Conservation (phyloP, 345 rosid species). For the Gossypium rotundifolium region DNA sequence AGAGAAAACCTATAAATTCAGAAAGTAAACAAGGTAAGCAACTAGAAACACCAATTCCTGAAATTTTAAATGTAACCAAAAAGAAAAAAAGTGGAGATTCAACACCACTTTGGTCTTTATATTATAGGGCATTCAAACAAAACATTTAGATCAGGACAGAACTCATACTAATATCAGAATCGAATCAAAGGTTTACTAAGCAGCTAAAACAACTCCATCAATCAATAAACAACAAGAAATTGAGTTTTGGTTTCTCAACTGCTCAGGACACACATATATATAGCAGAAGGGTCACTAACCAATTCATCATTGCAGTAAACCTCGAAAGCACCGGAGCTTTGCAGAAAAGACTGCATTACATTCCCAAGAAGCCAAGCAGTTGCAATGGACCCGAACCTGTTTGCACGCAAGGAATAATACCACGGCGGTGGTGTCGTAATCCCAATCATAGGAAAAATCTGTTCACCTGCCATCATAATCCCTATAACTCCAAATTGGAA, state of each 20-base stretch:
- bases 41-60: neutral
- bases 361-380: slow-evolving; percentile 87
- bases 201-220: neutral
- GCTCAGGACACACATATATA: neutral
- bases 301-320: slow-evolving; percentile 54
- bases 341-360: slow-evolving; percentile 72
- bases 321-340: slow-evolving; percentile 90
- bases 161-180: neutral
- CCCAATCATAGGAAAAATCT: slow-evolving; percentile 69
- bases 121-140: neutral
- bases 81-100: neutral
- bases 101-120: neutral
- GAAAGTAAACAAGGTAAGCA: neutral
- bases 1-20: slow-evolving; percentile 57
- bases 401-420: slow-evolving; percentile 64
- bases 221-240: neutral
- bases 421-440: slow-evolving; percentile 60
- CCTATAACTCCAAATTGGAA: slow-evolving; percentile 71
- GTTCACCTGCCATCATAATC: slow-evolving; percentile 72
- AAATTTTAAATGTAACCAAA: neutral
- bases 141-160: neutral
- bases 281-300: slow-evolving; percentile 35
- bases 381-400: slow-evolving; percentile 83
- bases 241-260: neutral
- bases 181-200: neutral